These are phyloP conservation scores for Gracilariopsis chorda DNA, from an alignment of 23 red algal species.

Conservation along the genomic window DNA sequence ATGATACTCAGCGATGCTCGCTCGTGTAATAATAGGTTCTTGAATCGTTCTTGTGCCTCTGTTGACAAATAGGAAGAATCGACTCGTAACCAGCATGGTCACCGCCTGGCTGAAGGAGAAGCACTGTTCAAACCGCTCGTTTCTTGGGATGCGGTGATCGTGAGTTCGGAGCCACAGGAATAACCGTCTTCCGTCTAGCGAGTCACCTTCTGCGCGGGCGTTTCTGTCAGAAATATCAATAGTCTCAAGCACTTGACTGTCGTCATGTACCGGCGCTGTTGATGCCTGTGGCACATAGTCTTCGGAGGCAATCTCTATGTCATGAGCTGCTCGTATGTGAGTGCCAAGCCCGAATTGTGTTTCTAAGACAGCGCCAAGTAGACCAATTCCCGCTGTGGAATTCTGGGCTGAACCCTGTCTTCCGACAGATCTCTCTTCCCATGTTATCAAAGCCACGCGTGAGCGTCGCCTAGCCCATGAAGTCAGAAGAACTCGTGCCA, in stretches of 20 bases:
- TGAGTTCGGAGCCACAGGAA: slow-evolving; percentile 3
- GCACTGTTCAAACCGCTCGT: neutral
- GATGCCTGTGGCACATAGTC: neutral
- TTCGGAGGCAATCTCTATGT: neutral
- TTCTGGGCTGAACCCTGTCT: neutral
- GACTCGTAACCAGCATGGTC: neutral
- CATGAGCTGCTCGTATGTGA: neutral
- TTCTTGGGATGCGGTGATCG: slow-evolving; percentile 3
- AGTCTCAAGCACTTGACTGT: neutral
- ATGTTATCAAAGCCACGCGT: neutral
- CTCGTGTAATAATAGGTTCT: neutral
- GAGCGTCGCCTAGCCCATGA: slow-evolving; percentile 1
- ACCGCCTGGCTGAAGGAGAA: neutral
- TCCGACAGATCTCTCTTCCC: neutral
- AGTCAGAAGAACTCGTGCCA: neutral
- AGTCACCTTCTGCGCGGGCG: neutral
- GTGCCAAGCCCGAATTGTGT: neutral
- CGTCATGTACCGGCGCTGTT: neutral
- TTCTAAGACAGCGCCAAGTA: neutral
- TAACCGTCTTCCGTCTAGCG: neutral
- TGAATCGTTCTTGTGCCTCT: neutral
- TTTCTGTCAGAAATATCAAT: neutral
- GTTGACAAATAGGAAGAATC: slow-evolving; percentile 7
- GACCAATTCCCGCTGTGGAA: neutral
- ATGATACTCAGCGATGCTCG: neutral